Evolutionary conservation across 2,329 filamentous ascomycete genomes (phyloP).

Genomic region (Cladophialophora yegresii): DNA sequence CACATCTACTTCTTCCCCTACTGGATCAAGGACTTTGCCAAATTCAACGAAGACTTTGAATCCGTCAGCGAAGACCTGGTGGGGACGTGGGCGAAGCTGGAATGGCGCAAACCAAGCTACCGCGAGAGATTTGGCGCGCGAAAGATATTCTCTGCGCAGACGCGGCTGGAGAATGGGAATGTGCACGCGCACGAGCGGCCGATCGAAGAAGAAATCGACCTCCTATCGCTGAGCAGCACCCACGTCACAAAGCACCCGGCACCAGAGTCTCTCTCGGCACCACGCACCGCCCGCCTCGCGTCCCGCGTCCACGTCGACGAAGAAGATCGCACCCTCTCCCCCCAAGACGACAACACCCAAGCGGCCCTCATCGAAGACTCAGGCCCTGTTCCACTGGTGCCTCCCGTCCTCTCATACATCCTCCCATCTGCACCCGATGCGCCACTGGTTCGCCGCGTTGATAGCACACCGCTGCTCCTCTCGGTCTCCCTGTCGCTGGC

Average conservation of each 20-base stretch:
- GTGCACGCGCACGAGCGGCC: constrained; percentile 44
- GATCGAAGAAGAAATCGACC: constrained; percentile 57
- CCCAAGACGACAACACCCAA: constrained; percentile 23
- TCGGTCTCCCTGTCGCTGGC: constrained; percentile 82
- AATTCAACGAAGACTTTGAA: constrained; percentile 76
- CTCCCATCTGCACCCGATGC: constrained; percentile 59
- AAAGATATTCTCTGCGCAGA: constrained; percentile 57
- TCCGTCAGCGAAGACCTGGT: constrained; percentile 89
- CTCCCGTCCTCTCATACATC: constrained; percentile 47
- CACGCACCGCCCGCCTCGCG: constrained; percentile 37
- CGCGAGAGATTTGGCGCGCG: constrained; percentile 30
- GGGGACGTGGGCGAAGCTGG: constrained; percentile 92
- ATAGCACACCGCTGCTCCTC: constrained; percentile 80
- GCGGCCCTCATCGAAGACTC: constrained; percentile 22
- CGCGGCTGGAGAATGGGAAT: constrained; percentile 6
- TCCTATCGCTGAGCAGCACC: constrained; percentile 58
- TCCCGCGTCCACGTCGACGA: constrained; percentile 39
- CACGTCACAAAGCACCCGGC: constrained; percentile 40
- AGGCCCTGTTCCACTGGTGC: constrained; percentile 29
- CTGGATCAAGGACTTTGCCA: constrained; percentile 85
- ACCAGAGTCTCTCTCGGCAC: constrained; percentile 21
- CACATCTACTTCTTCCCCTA: constrained; percentile 93
- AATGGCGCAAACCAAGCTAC: constrained; percentile 68
- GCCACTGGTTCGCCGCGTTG: constrained; percentile 80
- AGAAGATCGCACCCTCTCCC: constrained; percentile 31